phyloP scores from a whole-genome alignment of 805 yeast genomes.

The Monosporozyma aquatica region DNA sequence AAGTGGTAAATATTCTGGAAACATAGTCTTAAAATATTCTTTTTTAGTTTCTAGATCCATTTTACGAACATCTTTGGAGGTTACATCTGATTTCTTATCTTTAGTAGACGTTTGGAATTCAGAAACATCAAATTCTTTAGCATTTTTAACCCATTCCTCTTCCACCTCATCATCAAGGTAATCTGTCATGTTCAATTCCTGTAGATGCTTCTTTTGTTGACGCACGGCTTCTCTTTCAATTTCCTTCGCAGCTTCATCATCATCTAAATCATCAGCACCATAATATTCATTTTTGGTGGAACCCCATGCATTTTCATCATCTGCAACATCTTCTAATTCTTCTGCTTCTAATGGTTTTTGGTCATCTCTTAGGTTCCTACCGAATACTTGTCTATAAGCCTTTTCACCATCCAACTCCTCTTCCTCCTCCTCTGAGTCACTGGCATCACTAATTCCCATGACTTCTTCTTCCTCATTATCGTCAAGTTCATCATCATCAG shows the following conservation, averaged over 20 bases:
- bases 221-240: constrained; percentile 84
- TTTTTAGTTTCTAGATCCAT: constrained; percentile 47
- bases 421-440: constrained; percentile 18
- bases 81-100: constrained; percentile 28
- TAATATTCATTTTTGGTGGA: constrained; percentile 37
- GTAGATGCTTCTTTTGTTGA: constrained; percentile 71
- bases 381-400: constrained; percentile 33
- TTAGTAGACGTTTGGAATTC: constrained; percentile 29
- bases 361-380: constrained; percentile 23
- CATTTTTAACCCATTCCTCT: constrained; percentile 62
- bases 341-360: constrained; percentile 23
- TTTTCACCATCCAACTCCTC: constrained; percentile 29
- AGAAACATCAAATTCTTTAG: constrained; percentile 37
- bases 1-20: constrained; percentile 80
- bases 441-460: constrained; percentile 31
- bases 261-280: constrained; percentile 44
- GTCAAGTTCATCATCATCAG: constrained; percentile 38
- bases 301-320: constrained; percentile 40
- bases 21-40: constrained; percentile 47
- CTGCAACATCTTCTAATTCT: constrained; percentile 25
- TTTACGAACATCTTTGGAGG: constrained; percentile 37
- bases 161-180: constrained; percentile 67
- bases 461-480: constrained; percentile 45
- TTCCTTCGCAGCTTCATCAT: constrained; percentile 65
- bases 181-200: constrained; percentile 67